Percentiles rank a stretch among this genome's conserved stretches.
Conservation (phyloP, 75 land plant genomes). For the Adiantum capillusveneris region DNA sequence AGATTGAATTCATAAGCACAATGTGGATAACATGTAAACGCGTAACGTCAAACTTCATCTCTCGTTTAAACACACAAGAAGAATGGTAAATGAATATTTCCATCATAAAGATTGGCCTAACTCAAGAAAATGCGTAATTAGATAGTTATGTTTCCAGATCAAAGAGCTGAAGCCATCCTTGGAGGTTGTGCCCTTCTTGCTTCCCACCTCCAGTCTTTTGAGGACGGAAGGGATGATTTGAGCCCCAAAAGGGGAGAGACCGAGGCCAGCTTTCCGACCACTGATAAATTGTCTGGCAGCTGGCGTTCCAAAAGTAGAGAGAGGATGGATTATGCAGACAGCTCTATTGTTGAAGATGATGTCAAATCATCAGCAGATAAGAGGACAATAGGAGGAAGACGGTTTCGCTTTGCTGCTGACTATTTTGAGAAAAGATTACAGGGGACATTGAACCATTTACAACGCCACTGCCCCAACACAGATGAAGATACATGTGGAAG, state of each 20-base stretch:
- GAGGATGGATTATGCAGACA: not conserved
- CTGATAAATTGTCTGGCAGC: not conserved
- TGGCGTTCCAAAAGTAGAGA: not conserved
- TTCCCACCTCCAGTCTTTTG: constrained; percentile 13
- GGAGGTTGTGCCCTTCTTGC: constrained; percentile 18
- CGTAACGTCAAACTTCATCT: too few species aligned
- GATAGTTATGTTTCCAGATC: constrained; percentile 7
- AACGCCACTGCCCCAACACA: not conserved
- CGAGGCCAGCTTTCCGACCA: too few species aligned
- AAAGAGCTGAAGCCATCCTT: constrained; percentile 7
- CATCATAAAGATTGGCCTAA: too few species aligned
- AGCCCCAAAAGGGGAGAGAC: too few species aligned
- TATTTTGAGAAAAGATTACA: constrained; percentile 3
- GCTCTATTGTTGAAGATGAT: not conserved
- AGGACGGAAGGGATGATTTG: not conserved
- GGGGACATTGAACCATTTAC: not conserved
- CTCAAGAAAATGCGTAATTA: too few species aligned
- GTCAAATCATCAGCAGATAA: not conserved
- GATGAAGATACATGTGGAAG: not conserved
- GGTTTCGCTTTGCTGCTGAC: constrained; percentile 1
- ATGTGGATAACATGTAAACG: too few species aligned
- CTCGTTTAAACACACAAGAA: too few species aligned
- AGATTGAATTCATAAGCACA: too few species aligned
- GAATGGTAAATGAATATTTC: too few species aligned
- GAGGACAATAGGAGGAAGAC: not conserved